phyloP scores from a whole-genome alignment of 208 protist species.

The Phytomonas sp. region DNA sequence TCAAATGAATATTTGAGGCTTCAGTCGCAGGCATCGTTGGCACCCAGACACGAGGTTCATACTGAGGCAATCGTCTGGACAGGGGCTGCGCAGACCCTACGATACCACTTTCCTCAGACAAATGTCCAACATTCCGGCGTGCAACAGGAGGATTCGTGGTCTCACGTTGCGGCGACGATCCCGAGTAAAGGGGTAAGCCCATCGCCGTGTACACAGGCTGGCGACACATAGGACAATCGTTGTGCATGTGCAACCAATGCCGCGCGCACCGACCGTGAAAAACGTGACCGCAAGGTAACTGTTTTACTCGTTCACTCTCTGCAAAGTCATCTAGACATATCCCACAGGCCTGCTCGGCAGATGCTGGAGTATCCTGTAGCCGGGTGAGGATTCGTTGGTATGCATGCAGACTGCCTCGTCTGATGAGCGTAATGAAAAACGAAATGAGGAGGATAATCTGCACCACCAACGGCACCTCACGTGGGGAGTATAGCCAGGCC shows the following conservation, averaged over 20 bases:
- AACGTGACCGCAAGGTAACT: slow-evolving; percentile 72
- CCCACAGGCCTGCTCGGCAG: slow-evolving; percentile 31
- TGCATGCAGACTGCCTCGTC: slow-evolving; percentile 18
- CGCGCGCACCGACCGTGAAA: slow-evolving; percentile 77
- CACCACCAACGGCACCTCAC: slow-evolving; percentile 25
- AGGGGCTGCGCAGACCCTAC: not conserved
- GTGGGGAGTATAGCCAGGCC: slow-evolving; percentile 35
- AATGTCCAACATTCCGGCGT: not conserved
- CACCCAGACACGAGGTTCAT: not conserved
- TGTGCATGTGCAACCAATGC: slow-evolving; percentile 50
- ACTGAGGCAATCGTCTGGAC: not conserved
- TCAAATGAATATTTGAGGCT: not conserved
- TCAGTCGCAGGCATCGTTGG: not conserved
- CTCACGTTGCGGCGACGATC: slow-evolving; percentile 3
- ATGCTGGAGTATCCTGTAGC: slow-evolving; percentile 35
- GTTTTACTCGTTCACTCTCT: slow-evolving; percentile 22
- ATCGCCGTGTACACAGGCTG: slow-evolving; percentile 11
- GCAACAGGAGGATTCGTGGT: not conserved
- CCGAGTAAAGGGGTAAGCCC: not conserved
- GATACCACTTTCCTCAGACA: not conserved
- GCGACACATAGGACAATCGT: slow-evolving; percentile 68
- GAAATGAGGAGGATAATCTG: slow-evolving; percentile 41
- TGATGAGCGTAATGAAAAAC: slow-evolving; percentile 22
- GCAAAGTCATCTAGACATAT: slow-evolving; percentile 74
- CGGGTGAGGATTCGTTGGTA: slow-evolving; percentile 37